Base-by-base conservation (phyloP, 768 basidiomycete genomes). In the Phylloporus sp. region DNA sequence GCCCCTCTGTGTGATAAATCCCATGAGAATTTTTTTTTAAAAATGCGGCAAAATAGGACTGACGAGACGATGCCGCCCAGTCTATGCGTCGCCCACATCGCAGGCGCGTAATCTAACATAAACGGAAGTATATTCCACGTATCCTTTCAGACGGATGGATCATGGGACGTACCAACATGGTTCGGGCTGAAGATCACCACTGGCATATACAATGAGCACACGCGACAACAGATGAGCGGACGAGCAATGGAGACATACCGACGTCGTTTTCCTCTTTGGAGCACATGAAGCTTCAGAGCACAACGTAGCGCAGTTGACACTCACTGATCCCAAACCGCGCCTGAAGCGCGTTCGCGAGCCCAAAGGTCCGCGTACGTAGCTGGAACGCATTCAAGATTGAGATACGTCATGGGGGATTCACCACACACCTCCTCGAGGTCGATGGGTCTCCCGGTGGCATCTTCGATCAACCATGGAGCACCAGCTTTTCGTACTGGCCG, bases 181-280 rank as follows among this genome's bases (percentile, higher is more conserved):
- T 86, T 86, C 11, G 80, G 78, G 52, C 81, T 79, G 62, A 79
- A 79, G 29, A 86, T 55, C 56, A 81, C 80, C 34, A 82, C 83
- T 82, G 37, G 18, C 18, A 17, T 6, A 43, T 15, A 46, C 22
- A 15, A 28, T 57, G 23, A 57, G 34, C 35, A 49, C 24, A 32
- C 24, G 31, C 23, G 42, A 27, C n/a, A 3, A 18, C 17, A 13
- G 14, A 39, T n/a, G 27, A 8, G n/a, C 36, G 5, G 39, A 20
- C 28, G 9, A 37, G 28, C 32, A 13, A 24, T 9, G 7, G 8
- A 40, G 29, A 64, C 67, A 7, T 58, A 82, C 81, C 79, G 26
- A 79, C 72, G 49, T 81, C 78, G 40, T 73, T 62, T 18, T 71
- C 68, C 48, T 64, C 81, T 83, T 46, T 2, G 6, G 14, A 9